Conservation (phyloP, 176 grass and related monocot species). For the Olyra latifolia region DNA sequence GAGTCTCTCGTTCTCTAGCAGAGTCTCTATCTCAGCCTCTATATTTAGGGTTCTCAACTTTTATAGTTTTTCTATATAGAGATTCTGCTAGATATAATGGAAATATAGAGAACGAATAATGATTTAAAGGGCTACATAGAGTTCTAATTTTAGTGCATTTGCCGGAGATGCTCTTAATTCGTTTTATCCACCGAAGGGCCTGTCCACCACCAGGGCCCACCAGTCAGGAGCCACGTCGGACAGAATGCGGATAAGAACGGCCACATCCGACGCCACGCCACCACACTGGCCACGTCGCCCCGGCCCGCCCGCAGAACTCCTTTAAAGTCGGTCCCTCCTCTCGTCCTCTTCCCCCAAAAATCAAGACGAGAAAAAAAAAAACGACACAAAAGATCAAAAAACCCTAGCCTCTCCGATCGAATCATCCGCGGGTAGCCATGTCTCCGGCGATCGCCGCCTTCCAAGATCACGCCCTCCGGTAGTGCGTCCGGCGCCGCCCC, state of each 20-base stretch:
- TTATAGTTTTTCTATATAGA: no score
- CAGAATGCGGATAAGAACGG: slow-evolving; percentile 16
- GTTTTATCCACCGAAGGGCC: no score
- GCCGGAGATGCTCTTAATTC: no score
- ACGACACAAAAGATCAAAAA: slow-evolving; percentile 13
- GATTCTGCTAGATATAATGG: no score
- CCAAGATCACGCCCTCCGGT: slow-evolving; percentile 11
- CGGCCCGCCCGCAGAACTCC: not conserved
- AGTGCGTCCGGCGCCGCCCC: not conserved
- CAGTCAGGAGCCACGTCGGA: slow-evolving; percentile 17
- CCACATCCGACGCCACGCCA: slow-evolving; percentile 7
- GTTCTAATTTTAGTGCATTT: no score
- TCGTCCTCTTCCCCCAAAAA: slow-evolving; percentile 3
- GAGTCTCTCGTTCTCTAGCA: no score
- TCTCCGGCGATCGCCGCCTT: slow-evolving; percentile 6
- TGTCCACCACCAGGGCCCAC: not conserved
- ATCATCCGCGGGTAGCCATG: slow-evolving; percentile 24
- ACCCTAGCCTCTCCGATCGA: slow-evolving; percentile 34
- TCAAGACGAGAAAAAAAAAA: not conserved
- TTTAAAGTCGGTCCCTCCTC: slow-evolving; percentile 31
- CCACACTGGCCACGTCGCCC: not conserved
- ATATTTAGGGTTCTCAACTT: no score
- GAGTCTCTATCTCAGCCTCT: no score
- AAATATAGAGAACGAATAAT: no score
- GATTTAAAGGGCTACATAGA: no score